phyloP scores from a whole-genome alignment of 176 grass and related monocot species.

The Carex littledalei region DNA sequence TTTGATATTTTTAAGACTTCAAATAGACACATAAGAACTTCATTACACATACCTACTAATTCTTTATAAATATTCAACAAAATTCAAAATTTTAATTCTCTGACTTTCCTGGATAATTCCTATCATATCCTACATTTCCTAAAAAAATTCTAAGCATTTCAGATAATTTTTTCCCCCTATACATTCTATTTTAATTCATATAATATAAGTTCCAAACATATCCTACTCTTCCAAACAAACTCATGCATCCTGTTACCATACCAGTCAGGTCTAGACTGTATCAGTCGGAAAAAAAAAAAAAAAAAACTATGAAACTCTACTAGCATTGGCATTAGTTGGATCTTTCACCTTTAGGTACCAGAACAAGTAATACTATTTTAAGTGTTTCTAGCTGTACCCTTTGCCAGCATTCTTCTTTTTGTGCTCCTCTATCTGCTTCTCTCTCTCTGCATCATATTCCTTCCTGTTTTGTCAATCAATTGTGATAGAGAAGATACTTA shows the following conservation, averaged over 20 bases:
- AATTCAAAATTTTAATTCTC: too few species aligned
- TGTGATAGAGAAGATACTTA: slow-evolving; percentile 1
- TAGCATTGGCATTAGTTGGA: neutral
- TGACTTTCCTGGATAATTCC: too few species aligned
- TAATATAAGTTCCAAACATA: too few species aligned
- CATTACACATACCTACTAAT: too few species aligned
- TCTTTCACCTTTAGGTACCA: neutral
- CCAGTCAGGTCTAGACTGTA: neutral
- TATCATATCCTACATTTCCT: too few species aligned
- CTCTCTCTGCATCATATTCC: slow-evolving; percentile 82
- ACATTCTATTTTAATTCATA: too few species aligned
- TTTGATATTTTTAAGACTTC: too few species aligned
- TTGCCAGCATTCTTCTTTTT: slow-evolving; percentile 31
- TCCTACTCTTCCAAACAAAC: too few species aligned
- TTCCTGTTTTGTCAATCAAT: slow-evolving; percentile 51
- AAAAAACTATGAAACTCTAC: neutral
- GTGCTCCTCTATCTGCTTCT: slow-evolving; percentile 36
- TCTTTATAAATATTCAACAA: too few species aligned
- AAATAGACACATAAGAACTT: too few species aligned
- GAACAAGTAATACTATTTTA: neutral
- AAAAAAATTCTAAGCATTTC: too few species aligned
- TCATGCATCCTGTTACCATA: neutral
- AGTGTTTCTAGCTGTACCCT: slow-evolving; percentile 36
- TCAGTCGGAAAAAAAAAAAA: neutral
- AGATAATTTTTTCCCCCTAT: too few species aligned